These are phyloP conservation scores for Candolleomyces efflorescens DNA, from an alignment of 768 basidiomycete genomes.

Conservation along the genomic window DNA sequence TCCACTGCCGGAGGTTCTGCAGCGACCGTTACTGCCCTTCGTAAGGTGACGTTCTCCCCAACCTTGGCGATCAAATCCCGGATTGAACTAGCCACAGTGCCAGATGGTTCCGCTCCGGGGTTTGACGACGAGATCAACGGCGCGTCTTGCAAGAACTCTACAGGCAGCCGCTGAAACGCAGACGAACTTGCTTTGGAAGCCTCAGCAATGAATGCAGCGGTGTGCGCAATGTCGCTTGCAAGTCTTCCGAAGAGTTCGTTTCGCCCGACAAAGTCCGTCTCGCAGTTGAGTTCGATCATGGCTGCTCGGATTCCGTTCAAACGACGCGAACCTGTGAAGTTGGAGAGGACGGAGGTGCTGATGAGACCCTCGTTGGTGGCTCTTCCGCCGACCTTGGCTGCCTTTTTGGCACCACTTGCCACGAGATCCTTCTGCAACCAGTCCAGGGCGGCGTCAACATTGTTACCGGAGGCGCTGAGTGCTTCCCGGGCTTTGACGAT, in stretches of 20 bases:
- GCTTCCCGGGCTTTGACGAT: conserved; percentile 89
- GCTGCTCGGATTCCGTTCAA: conserved; percentile 58
- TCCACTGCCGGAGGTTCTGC: conserved; percentile 35
- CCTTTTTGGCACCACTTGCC: conserved; percentile 70
- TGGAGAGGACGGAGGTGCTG: conserved; percentile 68
- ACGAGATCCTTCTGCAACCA: conserved; percentile 80
- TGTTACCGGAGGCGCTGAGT: conserved; percentile 66
- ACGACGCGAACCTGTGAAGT: conserved; percentile 39
- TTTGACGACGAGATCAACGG: conserved; percentile 54
- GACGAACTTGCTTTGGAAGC: conserved; percentile 18
- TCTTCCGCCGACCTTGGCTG: conserved; percentile 78
- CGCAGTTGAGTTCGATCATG: conserved; percentile 92
- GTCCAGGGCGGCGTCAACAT: conserved; percentile 65
- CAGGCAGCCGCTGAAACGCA: conserved; percentile 45
- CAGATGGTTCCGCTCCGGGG: conserved; percentile 29
- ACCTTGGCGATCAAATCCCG: conserved; percentile 69
- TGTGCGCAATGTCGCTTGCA: conserved; percentile 77
- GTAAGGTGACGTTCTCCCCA: conserved; percentile 74
- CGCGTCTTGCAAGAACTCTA: conserved; percentile 52
- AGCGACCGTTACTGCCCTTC: conserved; percentile 49
- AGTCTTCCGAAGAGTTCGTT: conserved; percentile 79
- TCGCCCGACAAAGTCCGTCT: conserved; percentile 93
- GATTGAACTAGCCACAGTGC: conserved; percentile 60
- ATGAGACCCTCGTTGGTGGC: conserved; percentile 76
- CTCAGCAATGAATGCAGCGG: conserved; percentile 68